Evolutionary conservation across 164 flowering plant genomes (phyloP), one percentile per base, ranked within the genome.

Genomic region (Chimonanthus praecox): DNA sequence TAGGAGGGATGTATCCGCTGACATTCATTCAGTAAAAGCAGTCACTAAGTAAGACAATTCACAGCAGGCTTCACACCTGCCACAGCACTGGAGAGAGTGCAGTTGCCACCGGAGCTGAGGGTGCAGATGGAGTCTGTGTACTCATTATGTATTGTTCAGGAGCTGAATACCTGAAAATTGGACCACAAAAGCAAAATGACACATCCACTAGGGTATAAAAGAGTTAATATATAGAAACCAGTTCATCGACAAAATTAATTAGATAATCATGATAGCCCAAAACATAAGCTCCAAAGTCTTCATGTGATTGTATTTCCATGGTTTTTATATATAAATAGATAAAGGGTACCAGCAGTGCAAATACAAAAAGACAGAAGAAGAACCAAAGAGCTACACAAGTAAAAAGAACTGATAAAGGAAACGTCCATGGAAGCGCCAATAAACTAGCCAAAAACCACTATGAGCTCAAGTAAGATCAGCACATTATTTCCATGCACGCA

Each of bases 81-180:
- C 99, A 95, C 9, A 95, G 83, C 64, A 95, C 99, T 11, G 98
- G 99, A 50, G 99, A 95, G 71, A 95, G 92, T 75, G 92, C 97
- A 76, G 98, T 71, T 60, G 99, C 98, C 21, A 95, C 97, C 3
- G 98, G 98, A 67, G 92, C 97, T 8, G 99, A 95, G 64, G 98
- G 97, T 45, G 98, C 99, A 70, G 98, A 92, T 66, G 98, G 98
- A 70, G 99, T 95, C 79, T 95, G 99, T 47, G 99, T 95, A 86
- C 99, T 95, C 99, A 95, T 93, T 72, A 95, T 95, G 79, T 95
- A 95, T 78, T 95, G 99, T 84, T 95, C 99, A 2, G 99, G 98
- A 73, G 99, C 99, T 60, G 99, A 82, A 84, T 95, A 95, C 75
- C 99, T 93, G 80, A 68, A 72, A 62, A 73, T 33, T 58, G 72